These are phyloP conservation scores for Maudiozyma humilis DNA, from an alignment of 1,139 yeast genomes.

Conservation along the genomic window DNA sequence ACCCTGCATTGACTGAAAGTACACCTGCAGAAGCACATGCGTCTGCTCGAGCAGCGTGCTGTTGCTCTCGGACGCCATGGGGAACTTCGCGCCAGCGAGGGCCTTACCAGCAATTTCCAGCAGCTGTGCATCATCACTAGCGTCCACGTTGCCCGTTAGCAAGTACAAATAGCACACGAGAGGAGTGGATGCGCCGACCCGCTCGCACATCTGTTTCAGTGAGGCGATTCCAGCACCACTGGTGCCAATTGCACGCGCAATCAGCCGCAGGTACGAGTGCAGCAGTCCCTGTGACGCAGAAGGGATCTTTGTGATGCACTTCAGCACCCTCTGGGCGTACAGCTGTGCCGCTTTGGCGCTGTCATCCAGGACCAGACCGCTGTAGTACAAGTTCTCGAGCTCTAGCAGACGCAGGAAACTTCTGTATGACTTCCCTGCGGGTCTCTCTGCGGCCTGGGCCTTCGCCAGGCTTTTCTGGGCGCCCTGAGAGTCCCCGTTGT, in stretches of 20 bases:
- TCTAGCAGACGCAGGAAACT: slow-evolving; percentile 16
- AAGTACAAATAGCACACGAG: slow-evolving; percentile 7
- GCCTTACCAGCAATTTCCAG: slow-evolving; percentile 17
- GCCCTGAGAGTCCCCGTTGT: slow-evolving; percentile 11
- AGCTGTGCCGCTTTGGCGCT: slow-evolving; percentile 2
- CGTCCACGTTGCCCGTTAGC: slow-evolving; percentile 1
- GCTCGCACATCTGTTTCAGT: neutral
- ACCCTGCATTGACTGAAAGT: slow-evolving; percentile 13
- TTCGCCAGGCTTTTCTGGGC: slow-evolving; percentile 8
- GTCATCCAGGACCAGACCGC: neutral
- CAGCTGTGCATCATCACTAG: slow-evolving; percentile 14
- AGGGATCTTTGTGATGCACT: slow-evolving; percentile 11
- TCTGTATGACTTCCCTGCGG: slow-evolving; percentile 6
- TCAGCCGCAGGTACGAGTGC: slow-evolving; percentile 12
- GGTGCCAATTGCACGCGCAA: slow-evolving; percentile 9
- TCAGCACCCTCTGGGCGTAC: slow-evolving; percentile 9
- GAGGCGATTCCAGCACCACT: no score
- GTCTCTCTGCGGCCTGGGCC: slow-evolving; percentile 11
- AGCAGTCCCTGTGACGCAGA: slow-evolving; percentile 14
- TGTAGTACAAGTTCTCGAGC: slow-evolving; percentile 26
- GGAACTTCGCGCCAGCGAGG: slow-evolving; percentile 32
- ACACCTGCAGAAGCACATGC: slow-evolving; percentile 21
- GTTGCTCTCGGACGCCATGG: slow-evolving; percentile 39
- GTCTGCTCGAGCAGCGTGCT: slow-evolving; percentile 31
- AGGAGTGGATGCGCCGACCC: neutral